Evolutionary conservation across 495 filamentous ascomycete genomes (phyloP), one percentile per base, ranked within the genome.

Genomic region (Talaromyces proteolyticus): DNA sequence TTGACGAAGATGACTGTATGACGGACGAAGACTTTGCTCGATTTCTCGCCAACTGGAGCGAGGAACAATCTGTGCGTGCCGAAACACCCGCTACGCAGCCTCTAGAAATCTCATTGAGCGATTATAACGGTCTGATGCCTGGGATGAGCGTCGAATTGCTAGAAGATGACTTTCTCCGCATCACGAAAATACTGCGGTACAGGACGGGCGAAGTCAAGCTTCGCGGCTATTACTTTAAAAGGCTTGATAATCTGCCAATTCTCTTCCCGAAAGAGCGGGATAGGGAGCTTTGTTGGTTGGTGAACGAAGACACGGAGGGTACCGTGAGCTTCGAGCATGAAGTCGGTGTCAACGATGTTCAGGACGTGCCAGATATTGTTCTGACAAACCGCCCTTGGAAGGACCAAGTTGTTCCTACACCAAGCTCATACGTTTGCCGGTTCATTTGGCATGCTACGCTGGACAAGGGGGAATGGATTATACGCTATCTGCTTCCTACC

Each of bases 371-470:
- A 1, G 37, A 37, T 0, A 61, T 74, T 19, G 12, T 41, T 6
- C 67, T 73, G 42, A 73, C 63, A 6, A 74, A 69, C 26, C n/a
- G n/a, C 26, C 17, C 20, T 16, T 49, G 37, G 37, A 10, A 20
- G n/a, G 14, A 8, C 5, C 25, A 29, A 1, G n/a, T 26, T 18
- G 16, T 14, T 17, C 20, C 16, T 19, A 36, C 38, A 17, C 8
- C 19, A 23, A 20, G 25, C 26, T 42, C 51, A 14, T 41, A 53
- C 36, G 12, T 39, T 14, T 49, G 37, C 14, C 42, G 37, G 16
- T 20, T 49, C 6, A 36, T 41, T 7, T 49, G 47, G 47, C 39
- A 49, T 4, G 36, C 38, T 11, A 47, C 44, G 17, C 12, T n/a
- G 2, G 36, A 43, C 2, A 49, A 52, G 14, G 53, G 8, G 24